Percentiles rank a stretch among this genome's conserved stretches.
phyloP scores from a whole-genome alignment of 164 flowering plant species.

The Stephania japonica region DNA sequence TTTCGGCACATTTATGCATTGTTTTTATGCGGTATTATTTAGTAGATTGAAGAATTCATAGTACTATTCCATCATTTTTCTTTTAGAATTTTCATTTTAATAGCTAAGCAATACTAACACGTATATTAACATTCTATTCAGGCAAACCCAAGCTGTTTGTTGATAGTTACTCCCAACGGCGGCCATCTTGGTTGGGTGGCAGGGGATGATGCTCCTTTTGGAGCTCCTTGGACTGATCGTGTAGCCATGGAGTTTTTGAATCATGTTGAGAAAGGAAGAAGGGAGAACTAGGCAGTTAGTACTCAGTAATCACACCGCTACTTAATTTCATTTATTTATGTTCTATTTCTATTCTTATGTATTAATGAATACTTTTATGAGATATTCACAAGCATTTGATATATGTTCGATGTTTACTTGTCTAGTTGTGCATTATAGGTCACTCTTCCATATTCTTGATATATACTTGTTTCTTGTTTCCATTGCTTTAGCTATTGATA shows the following conservation, averaged over 20 bases:
- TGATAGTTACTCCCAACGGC: constrained; percentile 88
- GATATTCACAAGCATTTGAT: no score
- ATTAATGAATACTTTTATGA: no score
- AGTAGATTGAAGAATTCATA: background rate
- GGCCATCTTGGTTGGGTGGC: constrained; percentile 98
- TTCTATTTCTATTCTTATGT: background rate
- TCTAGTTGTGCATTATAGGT: background rate
- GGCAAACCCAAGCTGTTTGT: constrained; percentile 73
- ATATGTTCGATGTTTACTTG: background rate
- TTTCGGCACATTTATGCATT: background rate
- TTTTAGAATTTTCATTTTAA: background rate
- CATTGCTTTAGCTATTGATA: background rate
- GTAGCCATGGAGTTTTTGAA: constrained; percentile 76
- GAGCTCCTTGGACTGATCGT: constrained; percentile 94
- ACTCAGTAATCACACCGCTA: background rate
- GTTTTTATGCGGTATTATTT: background rate
- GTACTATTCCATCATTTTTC: background rate
- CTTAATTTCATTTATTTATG: background rate
- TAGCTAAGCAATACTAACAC: background rate
- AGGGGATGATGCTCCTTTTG: constrained; percentile 68
- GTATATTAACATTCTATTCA: constrained; percentile 22
- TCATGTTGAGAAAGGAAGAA: constrained; percentile 42
- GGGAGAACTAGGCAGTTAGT: constrained; percentile 5
- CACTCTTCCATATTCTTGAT: background rate
- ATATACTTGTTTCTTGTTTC: background rate